A percentile compares a stretch with the other conserved stretches of the same genome.
Conservation (phyloP, 2,329 filamentous ascomycete genomes). For the Fusarium dimerum region DNA sequence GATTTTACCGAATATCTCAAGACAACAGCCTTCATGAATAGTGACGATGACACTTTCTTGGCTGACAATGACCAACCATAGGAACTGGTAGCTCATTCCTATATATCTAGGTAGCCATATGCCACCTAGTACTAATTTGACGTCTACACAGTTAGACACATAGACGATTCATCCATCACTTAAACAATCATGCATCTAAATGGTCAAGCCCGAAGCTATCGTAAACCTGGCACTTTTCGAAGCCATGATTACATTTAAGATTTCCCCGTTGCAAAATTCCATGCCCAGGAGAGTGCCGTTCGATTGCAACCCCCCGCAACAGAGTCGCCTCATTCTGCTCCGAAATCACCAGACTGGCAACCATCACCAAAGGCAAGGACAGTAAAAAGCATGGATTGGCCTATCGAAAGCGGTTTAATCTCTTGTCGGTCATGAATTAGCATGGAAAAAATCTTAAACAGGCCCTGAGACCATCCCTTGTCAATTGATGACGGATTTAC, state of each 20-base stretch:
- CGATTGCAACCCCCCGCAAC: slow-evolving; percentile 20
- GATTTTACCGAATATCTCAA: neutral
- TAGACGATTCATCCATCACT: no score
- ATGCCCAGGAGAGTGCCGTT: slow-evolving; percentile 10
- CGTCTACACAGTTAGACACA: no score
- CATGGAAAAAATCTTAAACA: neutral
- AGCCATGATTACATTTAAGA: neutral
- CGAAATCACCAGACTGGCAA: slow-evolving; percentile 27
- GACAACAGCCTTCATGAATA: no score
- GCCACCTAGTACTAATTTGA: no score
- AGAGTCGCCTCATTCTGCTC: slow-evolving; percentile 28
- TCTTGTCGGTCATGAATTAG: neutral
- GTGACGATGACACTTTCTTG: no score
- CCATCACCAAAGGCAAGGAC: slow-evolving; percentile 10
- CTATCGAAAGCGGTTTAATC: slow-evolving; percentile 4
- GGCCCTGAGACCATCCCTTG: neutral
- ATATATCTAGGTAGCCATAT: no score
- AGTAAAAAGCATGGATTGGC: slow-evolving; percentile 5
- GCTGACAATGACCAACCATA: no score
- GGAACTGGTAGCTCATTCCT: no score
- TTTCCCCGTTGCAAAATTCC: neutral
- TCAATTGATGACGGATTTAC: neutral
- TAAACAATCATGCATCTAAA: no score
- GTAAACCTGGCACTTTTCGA: no score
- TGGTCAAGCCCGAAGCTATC: no score